These are phyloP conservation scores for Leccinum obscurum DNA, from an alignment of 768 basidiomycete species.

Conservation along the genomic window DNA sequence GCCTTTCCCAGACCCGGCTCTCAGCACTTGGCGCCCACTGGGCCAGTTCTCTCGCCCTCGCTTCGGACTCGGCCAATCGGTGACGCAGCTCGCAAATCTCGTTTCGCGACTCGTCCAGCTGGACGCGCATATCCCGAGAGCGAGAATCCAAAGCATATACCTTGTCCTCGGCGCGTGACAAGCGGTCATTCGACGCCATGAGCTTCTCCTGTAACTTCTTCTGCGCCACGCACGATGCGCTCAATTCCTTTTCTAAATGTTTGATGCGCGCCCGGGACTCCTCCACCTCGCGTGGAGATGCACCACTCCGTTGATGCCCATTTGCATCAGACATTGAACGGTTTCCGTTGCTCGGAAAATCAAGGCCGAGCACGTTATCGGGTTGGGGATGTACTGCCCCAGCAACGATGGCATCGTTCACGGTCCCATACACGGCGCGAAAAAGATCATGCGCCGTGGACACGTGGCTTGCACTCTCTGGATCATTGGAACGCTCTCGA, in stretches of 20 bases:
- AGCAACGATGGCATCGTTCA: slow-evolving; percentile 21
- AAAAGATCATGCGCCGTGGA: slow-evolving; percentile 31
- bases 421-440: slow-evolving; percentile 30
- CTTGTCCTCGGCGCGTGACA: slow-evolving; percentile 17
- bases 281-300: not conserved
- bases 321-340: slow-evolving; percentile 3
- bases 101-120: slow-evolving; percentile 20
- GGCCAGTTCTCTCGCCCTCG: slow-evolving; percentile 17
- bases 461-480: slow-evolving; percentile 22
- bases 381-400: slow-evolving; percentile 13
- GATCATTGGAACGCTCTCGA: slow-evolving; percentile 23
- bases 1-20: slow-evolving; percentile 26
- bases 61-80: slow-evolving; percentile 26
- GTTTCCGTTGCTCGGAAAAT: slow-evolving; percentile 19
- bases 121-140: slow-evolving; percentile 19
- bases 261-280: slow-evolving; percentile 16
- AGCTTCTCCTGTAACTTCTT: slow-evolving; percentile 23
- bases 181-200: slow-evolving; percentile 12
- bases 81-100: slow-evolving; percentile 27
- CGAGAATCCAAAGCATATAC: slow-evolving; percentile 22
- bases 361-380: slow-evolving; percentile 28
- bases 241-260: slow-evolving; percentile 28
- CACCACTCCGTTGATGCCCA: not conserved
- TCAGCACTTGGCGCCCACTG: slow-evolving; percentile 19
- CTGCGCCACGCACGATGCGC: slow-evolving; percentile 12